These are phyloP conservation scores for Cryoendolithus antarcticus DNA, from an alignment of 2,329 filamentous ascomycete genomes.

Conservation along the genomic window DNA sequence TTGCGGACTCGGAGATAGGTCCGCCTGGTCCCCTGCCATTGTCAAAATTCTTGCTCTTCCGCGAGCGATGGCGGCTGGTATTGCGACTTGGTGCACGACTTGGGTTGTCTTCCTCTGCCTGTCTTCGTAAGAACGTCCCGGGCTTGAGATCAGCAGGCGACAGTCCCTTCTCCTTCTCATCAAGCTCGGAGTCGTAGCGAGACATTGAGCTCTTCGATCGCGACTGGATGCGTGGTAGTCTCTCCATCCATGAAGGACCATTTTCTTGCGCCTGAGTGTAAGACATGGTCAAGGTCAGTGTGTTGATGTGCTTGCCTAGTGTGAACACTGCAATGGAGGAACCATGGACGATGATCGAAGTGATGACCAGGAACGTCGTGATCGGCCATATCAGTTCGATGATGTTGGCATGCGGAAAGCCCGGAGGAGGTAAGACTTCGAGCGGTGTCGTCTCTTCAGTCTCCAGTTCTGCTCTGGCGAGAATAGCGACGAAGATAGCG, in stretches of 20 bases:
- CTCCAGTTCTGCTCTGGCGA: slow-evolving; percentile 86
- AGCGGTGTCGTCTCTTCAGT: slow-evolving; percentile 60
- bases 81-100: slow-evolving; percentile 49
- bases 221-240: slow-evolving; percentile 71
- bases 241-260: slow-evolving; percentile 87
- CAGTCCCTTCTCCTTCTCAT: slow-evolving; percentile 33
- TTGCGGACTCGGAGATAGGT: slow-evolving; percentile 80
- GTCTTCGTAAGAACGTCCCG: slow-evolving; percentile 66
- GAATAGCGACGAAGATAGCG: slow-evolving; percentile 86
- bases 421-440: slow-evolving; percentile 44
- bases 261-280: slow-evolving; percentile 87
- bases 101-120: slow-evolving; percentile 59
- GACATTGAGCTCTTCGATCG: slow-evolving; percentile 73
- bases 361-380: slow-evolving; percentile 82
- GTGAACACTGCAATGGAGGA: slow-evolving; percentile 98
- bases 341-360: slow-evolving; percentile 89
- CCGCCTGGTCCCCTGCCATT: slow-evolving; percentile 64
- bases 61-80: slow-evolving; percentile 51
- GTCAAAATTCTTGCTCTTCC: slow-evolving; percentile 52
- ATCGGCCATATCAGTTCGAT: slow-evolving; percentile 92
- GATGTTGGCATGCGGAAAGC: slow-evolving; percentile 53
- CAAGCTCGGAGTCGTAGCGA: slow-evolving; percentile 53
- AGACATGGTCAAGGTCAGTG: slow-evolving; percentile 84
- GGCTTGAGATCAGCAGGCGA: slow-evolving; percentile 47
- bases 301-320: slow-evolving; percentile 95